Base-by-base conservation (phyloP, 257 asterid genomes). In the Datura wrightii region DNA sequence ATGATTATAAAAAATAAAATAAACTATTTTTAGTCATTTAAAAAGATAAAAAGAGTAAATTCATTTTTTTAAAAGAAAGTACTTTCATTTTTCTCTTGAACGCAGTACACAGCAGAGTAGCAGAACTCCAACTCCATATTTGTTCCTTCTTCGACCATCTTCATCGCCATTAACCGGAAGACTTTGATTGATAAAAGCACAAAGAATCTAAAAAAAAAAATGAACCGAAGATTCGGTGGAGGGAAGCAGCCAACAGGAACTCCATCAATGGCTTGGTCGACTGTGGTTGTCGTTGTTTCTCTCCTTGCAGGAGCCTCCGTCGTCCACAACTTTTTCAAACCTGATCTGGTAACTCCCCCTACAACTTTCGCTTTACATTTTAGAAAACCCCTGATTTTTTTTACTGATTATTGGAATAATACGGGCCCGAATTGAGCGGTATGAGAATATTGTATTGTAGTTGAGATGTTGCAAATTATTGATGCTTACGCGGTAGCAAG, bases 291-390 rank as follows among this genome's bases (percentile, higher is more conserved):
- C 2, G 89, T 93, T 6, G 92, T 90, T 18, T 95, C 97, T 4
- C 97, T 95, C 54, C 94, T 95, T 79, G 87, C 90, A 89, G 98
- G 97, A 31, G 97, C 99, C 85, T 94, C 98, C 37, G 8, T 94
- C 10, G 97, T 94, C 67, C 98, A 93, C 87, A 93, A 91, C 65
- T 79, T 91, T 79, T 94, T 88, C 93, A 93, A 95, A 89, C 98
- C 97, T 71, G 90, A 94, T 88, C 85, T 95, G 95, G 97, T 91
- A 90, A 2, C 2, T 13, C 15, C 39, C 52, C 10, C 6, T 13
- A 60, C 37, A 24, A 59, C n/a, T 6, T 11, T 70, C 55, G 24
- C 34, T 46, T n/a, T 19, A 46, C 39, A 24, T 4, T 18, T 10
- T 18, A 37, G 78, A 67, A 80, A 6, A 41, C 8, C 39, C 36